phyloP scores from a whole-genome alignment of 176 grass and related monocot species.

The Ensete glaucum region DNA sequence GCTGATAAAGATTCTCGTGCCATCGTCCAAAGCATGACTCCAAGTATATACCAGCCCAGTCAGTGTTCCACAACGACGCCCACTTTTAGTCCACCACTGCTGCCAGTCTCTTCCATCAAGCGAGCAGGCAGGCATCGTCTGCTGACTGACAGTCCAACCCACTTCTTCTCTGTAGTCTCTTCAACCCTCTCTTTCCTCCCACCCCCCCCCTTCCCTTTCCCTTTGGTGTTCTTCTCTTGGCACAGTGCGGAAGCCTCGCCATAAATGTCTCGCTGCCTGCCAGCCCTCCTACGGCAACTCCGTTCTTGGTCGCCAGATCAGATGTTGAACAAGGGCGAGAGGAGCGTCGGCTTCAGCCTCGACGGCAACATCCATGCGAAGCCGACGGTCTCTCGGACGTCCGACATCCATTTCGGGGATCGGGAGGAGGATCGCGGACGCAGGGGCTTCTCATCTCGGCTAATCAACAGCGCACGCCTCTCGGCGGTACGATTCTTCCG shows the following conservation, averaged over 20 bases:
- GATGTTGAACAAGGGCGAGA: background rate
- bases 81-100: background rate
- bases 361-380: background rate
- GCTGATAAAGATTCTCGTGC: conserved; percentile 8
- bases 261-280: background rate
- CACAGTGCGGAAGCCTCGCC: background rate
- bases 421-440: conserved; percentile 5
- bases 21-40: conserved; percentile 6
- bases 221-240: background rate
- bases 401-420: background rate
- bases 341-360: background rate
- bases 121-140: too few relatives aligned
- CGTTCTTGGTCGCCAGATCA: background rate
- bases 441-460: conserved; percentile 30
- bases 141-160: too few relatives aligned
- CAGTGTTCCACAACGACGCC: background rate
- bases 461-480: conserved; percentile 43
- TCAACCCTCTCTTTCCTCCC: too few relatives aligned
- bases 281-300: background rate
- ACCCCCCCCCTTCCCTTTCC: background rate
- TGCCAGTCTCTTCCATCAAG: background rate
- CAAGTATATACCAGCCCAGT: conserved; percentile 6
- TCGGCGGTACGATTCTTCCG: conserved; percentile 45
- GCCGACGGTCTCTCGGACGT: conserved; percentile 4
- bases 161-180: too few relatives aligned